These are phyloP conservation scores for Ophiostoma pallidulum DNA, from an alignment of 2,329 filamentous ascomycete genomes.

Conservation along the genomic window DNA sequence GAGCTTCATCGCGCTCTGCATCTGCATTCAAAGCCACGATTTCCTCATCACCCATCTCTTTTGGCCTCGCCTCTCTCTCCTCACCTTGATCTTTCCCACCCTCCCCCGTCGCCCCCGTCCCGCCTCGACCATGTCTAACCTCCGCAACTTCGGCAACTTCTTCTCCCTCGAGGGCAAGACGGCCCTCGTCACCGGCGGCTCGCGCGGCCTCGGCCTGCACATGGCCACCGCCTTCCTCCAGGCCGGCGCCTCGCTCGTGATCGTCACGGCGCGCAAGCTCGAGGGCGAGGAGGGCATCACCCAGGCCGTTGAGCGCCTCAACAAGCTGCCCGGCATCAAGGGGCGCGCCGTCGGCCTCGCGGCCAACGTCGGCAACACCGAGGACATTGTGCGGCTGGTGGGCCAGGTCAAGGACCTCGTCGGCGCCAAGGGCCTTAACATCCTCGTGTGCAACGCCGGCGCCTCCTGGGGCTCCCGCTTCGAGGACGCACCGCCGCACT, in stretches of 20 bases:
- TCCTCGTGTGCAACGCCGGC: constrained; percentile 60
- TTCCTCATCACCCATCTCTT: neutral
- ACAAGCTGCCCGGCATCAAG: constrained; percentile 48
- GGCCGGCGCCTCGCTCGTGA: constrained; percentile 60
- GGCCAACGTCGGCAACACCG: constrained; percentile 53
- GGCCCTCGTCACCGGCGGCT: constrained; percentile 27
- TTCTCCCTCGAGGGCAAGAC: constrained; percentile 20
- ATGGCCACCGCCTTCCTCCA: constrained; percentile 58
- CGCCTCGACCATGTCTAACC: constrained; percentile 21
- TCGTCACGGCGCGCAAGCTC: constrained; percentile 64
- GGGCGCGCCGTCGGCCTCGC: constrained; percentile 54
- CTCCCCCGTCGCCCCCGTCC: neutral
- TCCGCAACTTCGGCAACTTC: constrained; percentile 21
- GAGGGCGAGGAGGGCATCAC: constrained; percentile 52
- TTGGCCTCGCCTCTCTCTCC: neutral
- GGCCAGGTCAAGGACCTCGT: constrained; percentile 44
- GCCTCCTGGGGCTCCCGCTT: constrained; percentile 62
- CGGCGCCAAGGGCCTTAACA: constrained; percentile 50
- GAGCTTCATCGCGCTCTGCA: no score
- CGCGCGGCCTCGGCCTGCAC: constrained; percentile 52
- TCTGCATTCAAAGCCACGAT: neutral
- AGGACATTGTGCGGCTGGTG: constrained; percentile 53
- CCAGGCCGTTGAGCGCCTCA: constrained; percentile 56
- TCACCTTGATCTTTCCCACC: neutral
- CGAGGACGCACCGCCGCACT: constrained; percentile 49